Base-by-base conservation (phyloP, 495 filamentous ascomycete genomes). In the Cercophora scortea region DNA sequence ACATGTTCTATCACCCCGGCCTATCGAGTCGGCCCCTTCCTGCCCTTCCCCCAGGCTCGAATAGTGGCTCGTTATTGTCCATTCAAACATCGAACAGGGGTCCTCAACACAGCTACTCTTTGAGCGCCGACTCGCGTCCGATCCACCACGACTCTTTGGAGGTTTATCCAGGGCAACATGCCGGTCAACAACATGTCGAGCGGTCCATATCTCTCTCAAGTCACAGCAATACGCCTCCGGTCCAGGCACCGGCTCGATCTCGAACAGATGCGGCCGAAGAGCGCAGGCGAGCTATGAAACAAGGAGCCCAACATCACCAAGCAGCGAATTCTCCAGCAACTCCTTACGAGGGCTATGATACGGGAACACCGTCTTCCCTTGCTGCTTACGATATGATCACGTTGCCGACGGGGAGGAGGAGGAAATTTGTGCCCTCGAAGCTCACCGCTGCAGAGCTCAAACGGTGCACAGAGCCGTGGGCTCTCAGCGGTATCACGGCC, bases 1-100 rank as follows among this genome's bases (percentile, higher is more conserved):
- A 96, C 57, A 81, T 97, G 65, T 98, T 97, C 63, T 98, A 89
- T 65, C 90, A 96, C 62, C 93, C 90, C 7, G 86, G 87, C 4
- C 81, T 89, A 62, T 75, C 69, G 5, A 78, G 68, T 43, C 79
- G 88, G 35, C 90, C 90, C 8, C 71, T 95, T 40, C 90, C 90
- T 13, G 86, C 89, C n/a, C 80, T 89, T 8, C 89, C 90, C 10
- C 76, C 81, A 18, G 65, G 38, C 32, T 71, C 71, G 16, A 70
- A 75, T 44, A 68, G 58, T 52, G 69, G 64, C 49, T 66, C 72
- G 1, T 60, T 70, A 49, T 50, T 69, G 11, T 69, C 72, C 9
- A 54, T 62, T 1, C 65, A 73, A 41, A 65, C 66, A 6, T 58
- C 66, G 9, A 63, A 42, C 52, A 63, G 61, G 32, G 56, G 48